Evolutionary conservation across 1,284 basidiomycete genomes (phyloP), one percentile per base, ranked within the genome.

Genomic region (Termitomyces sp.): DNA sequence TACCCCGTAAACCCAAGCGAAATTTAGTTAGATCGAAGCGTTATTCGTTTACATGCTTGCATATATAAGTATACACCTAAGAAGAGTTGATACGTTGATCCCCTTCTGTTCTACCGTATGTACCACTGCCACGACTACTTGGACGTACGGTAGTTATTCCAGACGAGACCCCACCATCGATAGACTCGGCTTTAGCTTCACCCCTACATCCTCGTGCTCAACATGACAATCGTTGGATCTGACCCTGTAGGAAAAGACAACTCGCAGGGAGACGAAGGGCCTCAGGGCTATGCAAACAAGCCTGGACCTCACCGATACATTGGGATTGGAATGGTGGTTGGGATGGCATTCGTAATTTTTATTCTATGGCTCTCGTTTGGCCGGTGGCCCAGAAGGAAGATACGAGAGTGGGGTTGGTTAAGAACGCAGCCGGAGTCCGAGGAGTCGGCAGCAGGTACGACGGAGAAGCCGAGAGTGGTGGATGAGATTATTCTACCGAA

Each of bases 281-380:
- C 64, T 1, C 47, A 60, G 19, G 53, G 63, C 54, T 64, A 61
- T 38, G 61, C 61, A 15, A 30, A 41, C 48, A 64, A 61, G 33
- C 66, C 69, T 15, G 71, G 73, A n/a, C 56, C 69, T 15, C 72
- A 75, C 44, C 65, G 74, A 43, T 75, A 68, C 57, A 76, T 78
- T 57, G 76, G 76, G 13, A 66, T 77, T 41, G 66, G 59, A 40
- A 73, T 76, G 62, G 74, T 75, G 24, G 61, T 60, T n/a, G 67
- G 64, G 21, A 50, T 75, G 53, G 34, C 65, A 38, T 40, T 73
- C 50, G 51, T 73, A 30, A 64, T 55, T 1, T 47, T 69, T 12
- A 33, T 65, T n/a, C 31, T 69, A n/a, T 75, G 69, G 67, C 21
- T 70, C 15, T 50, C 53, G 53, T 61, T 68, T 34, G 67, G 62